A percentile compares a stretch with the other conserved stretches of the same genome.
Evolutionary conservation across 345 rosid species (phyloP).

Genomic region (Dovyalis caffra): DNA sequence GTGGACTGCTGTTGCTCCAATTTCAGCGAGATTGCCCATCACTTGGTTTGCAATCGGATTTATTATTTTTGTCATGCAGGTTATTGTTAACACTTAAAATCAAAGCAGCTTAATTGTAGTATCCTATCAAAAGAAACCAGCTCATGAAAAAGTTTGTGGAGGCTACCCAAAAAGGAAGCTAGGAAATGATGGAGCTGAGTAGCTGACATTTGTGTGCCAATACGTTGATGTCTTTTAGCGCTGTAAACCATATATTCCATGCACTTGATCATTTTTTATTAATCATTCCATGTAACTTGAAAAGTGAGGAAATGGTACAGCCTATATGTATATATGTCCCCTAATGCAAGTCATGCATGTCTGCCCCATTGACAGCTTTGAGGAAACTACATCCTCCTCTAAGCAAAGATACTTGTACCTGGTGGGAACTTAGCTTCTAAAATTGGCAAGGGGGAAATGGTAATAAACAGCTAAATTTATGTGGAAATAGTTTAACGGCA

Average conservation of each 20-base stretch:
- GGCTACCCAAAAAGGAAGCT: no score
- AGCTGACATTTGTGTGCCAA: not conserved
- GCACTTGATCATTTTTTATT: constrained; percentile 16
- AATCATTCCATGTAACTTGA: constrained; percentile 18
- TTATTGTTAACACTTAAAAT: no score
- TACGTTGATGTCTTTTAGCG: not conserved
- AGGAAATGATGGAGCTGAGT: no score
- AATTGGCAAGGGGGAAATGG: not conserved
- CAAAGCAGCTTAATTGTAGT: no score
- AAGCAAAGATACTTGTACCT: constrained; percentile 13
- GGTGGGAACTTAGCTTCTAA: constrained; percentile 28
- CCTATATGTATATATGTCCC: not conserved
- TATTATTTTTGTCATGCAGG: no score
- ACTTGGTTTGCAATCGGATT: no score
- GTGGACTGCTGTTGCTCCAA: no score
- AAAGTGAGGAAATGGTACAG: constrained; percentile 18
- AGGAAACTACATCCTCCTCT: constrained; percentile 6
- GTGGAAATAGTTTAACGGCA: not conserved
- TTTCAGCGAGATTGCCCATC: no score
- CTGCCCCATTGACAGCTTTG: no score
- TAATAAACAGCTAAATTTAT: not conserved
- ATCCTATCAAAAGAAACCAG: no score
- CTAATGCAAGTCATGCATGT: not conserved
- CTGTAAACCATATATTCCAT: constrained; percentile 17
- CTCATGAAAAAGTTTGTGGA: no score